Percentiles rank a stretch among this genome's conserved stretches.
phyloP scores from a whole-genome alignment of 2,329 filamentous ascomycete species.

The Xylaria sp. region DNA sequence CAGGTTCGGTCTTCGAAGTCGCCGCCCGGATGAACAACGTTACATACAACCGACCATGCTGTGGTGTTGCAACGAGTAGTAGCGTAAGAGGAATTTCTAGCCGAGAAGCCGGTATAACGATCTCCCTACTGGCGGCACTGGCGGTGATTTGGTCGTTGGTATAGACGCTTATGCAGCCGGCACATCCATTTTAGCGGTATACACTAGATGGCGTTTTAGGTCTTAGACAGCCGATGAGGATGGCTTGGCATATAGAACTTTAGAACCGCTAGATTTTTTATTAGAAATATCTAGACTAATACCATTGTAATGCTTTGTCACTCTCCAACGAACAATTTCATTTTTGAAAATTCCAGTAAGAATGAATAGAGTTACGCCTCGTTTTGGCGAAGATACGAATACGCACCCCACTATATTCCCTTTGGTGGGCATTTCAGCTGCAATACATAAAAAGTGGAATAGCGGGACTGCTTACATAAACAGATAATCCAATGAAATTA shows the following conservation, averaged over 20 bases:
- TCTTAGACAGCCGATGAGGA: background rate
- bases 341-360: no score
- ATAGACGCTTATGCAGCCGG: conserved; percentile 19
- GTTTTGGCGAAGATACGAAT: no score
- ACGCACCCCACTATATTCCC: no score
- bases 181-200: no score
- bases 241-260: background rate
- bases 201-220: no score
- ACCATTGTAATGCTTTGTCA: background rate
- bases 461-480: no score
- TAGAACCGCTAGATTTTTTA: background rate
- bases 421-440: no score
- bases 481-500: no score
- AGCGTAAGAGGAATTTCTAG: conserved; percentile 16
- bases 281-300: background rate
- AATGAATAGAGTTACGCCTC: no score
- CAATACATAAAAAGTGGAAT: no score
- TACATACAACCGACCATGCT: conserved; percentile 70
- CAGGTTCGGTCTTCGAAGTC: conserved; percentile 80
- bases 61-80: conserved; percentile 55
- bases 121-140: conserved; percentile 34
- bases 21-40: conserved; percentile 78
- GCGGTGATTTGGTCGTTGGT: conserved; percentile 38
- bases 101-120: conserved; percentile 17
- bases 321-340: no score